These are phyloP conservation scores for Boletus patriciae DNA, from an alignment of 768 basidiomycete genomes.

Conservation along the genomic window DNA sequence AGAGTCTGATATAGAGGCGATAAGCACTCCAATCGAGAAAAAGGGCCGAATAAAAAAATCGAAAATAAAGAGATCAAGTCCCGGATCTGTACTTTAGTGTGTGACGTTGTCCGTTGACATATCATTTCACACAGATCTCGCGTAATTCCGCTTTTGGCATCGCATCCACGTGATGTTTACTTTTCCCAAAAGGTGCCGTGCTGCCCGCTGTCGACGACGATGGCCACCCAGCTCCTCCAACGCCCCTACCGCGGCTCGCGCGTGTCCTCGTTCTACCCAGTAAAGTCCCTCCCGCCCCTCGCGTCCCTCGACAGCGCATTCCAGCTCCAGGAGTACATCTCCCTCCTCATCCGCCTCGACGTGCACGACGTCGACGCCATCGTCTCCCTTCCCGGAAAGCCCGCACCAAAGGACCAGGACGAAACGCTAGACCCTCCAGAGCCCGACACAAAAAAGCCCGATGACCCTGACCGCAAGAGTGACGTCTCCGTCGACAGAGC, in stretches of 20 bases:
- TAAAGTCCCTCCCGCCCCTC: conserved; percentile 67
- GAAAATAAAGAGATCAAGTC: background rate
- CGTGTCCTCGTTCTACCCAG: conserved; percentile 76
- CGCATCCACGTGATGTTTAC: conserved; percentile 15
- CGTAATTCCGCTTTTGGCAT: background rate
- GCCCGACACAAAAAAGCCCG: conserved; percentile 32
- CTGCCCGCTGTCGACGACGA: background rate
- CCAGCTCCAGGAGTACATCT: conserved; percentile 93
- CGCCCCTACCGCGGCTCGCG: conserved; percentile 75
- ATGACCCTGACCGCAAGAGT: conserved; percentile 33
- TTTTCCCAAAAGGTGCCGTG: background rate
- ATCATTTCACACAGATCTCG: conserved; percentile 1
- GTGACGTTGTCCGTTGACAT: conserved; percentile 9
- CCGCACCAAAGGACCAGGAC: conserved; percentile 27
- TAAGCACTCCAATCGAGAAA: conserved; percentile 5
- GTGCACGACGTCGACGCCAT: conserved; percentile 87
- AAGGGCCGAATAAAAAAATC: background rate
- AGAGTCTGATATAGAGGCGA: conserved; percentile 12
- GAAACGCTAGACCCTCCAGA: conserved; percentile 28
- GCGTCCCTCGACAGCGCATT: conserved; percentile 86
- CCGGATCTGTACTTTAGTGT: background rate
- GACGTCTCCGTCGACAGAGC: conserved; percentile 72
- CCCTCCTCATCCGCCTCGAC: conserved; percentile 79
- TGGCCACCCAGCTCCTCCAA: conserved; percentile 44
- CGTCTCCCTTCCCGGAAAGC: conserved; percentile 67